Base-by-base conservation (phyloP, 768 basidiomycete species). In the Tubosaeta sp. region DNA sequence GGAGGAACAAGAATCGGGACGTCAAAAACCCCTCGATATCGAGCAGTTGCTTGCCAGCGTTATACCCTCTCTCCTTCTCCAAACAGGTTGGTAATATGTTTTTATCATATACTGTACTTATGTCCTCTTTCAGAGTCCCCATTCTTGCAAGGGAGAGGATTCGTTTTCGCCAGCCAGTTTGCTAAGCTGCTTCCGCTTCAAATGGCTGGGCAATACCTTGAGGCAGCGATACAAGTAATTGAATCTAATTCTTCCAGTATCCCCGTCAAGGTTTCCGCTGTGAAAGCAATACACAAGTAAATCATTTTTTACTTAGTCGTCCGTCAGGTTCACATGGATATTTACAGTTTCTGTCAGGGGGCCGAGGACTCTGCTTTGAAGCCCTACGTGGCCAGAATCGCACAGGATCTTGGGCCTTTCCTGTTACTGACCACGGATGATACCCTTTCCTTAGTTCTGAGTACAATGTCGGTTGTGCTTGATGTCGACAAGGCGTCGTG, bases 181-280 rank as follows among this genome's bases (percentile, higher is more conserved):
- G 79, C 89, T 1, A 81, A 82, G 57, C 69, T 87, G 10, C 75
- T 97, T 5, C 87, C 92, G 0, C 59, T 77, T 12, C 75, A 82
- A 49, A 75, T 94, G 43, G 84, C 90, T 1, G 81, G 81, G 1
- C 90, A 94, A 61, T 98, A 97, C 64, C 74, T 98, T 30, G 83
- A 88, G 21, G 91, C 91, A 4, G 87, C 94, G 0, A 75, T 96
- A 27, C 83, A 86, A 46, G 93, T 90, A 9, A 78, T 99, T 9
- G 91, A 94, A 68, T 79, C 83, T 0, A 59, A 64, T 19, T 80
- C 81, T 22, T 82, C 87, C 4, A 79, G 81, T 24, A 76, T 93
- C n/a, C 89, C 92, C 0, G 87, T 97, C 61, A 98, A 97, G 69
- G 76, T 97, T 6, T 94, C 92, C 1, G 94, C 95, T 10, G 87